These are phyloP conservation scores for Aureobasidium sp. DNA, from an alignment of 2,329 filamentous ascomycete genomes.

Conservation along the genomic window DNA sequence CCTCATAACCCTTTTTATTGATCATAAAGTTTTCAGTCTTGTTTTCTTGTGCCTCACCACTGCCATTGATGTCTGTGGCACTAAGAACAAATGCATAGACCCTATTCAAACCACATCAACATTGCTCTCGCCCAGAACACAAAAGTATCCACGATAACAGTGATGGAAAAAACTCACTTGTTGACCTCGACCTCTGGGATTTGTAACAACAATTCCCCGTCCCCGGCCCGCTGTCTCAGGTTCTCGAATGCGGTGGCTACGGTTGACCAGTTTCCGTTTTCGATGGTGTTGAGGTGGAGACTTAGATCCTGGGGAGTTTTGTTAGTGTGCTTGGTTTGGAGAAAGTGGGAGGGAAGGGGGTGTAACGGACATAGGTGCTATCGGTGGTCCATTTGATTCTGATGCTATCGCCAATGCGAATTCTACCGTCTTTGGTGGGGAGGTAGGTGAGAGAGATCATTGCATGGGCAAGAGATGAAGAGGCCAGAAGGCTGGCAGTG, in stretches of 20 bases:
- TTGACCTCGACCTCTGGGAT: too few species aligned
- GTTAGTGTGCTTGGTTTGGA: too few species aligned
- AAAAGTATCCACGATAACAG: too few species aligned
- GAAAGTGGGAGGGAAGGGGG: too few species aligned
- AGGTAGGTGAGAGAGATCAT: neutral
- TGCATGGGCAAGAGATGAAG: neutral
- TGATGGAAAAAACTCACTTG: too few species aligned
- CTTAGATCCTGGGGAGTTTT: neutral
- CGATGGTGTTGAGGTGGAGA: neutral
- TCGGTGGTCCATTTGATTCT: neutral
- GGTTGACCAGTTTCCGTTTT: neutral
- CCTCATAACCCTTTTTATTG: too few species aligned
- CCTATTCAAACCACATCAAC: too few species aligned
- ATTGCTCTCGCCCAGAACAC: too few species aligned
- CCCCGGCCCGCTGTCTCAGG: neutral
- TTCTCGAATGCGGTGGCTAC: neutral
- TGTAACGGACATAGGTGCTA: neutral
- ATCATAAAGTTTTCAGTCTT: too few species aligned
- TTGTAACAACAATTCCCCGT: neutral
- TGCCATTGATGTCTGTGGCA: too few species aligned
- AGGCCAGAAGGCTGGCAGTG: neutral
- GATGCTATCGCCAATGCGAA: neutral
- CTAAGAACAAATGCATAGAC: too few species aligned
- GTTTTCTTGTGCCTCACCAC: too few species aligned
- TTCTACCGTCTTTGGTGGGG: neutral